Conservation (phyloP, 2,329 filamentous ascomycete species). For the Chaetothyriales sp. region DNA sequence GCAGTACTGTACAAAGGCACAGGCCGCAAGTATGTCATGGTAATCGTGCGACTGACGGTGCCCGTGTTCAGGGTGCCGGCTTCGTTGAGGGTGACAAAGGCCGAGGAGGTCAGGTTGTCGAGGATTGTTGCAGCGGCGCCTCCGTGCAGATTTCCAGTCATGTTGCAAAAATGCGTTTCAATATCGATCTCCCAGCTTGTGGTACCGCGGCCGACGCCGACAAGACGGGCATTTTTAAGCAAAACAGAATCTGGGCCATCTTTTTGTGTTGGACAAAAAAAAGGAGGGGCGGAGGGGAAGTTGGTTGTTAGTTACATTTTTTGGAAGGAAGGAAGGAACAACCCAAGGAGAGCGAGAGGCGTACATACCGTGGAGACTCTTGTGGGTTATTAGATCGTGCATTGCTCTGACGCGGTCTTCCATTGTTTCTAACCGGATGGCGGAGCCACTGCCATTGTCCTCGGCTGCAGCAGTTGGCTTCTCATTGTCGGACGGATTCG, state of each 20-base stretch:
- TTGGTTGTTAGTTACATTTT: not conserved
- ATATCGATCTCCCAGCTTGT: constrained; percentile 10
- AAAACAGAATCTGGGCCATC: constrained; percentile 10
- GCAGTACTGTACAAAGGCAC: constrained; percentile 8
- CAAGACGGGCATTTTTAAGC: constrained; percentile 1
- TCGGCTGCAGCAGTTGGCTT: not conserved
- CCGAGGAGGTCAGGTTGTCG: constrained; percentile 48
- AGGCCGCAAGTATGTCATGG: constrained; percentile 10
- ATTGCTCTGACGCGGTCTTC: not conserved
- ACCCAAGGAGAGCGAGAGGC: not conserved
- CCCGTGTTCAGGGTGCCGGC: constrained; percentile 47
- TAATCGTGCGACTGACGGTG: constrained; percentile 13
- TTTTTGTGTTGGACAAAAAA: not conserved
- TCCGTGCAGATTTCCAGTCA: constrained; percentile 12
- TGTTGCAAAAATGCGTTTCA: constrained; percentile 9
- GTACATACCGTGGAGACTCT: not conserved
- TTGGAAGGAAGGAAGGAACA: not conserved
- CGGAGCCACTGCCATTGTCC: not conserved
- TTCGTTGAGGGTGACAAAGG: constrained; percentile 40
- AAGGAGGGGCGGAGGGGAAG: not conserved
- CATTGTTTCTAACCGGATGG: not conserved
- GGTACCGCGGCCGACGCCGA: not conserved
- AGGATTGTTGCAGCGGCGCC: constrained; percentile 49
- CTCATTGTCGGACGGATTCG: not conserved
- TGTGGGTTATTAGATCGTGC: not conserved